phyloP scores from a whole-genome alignment of 1,139 yeast species.

The Taphrina deformans region DNA sequence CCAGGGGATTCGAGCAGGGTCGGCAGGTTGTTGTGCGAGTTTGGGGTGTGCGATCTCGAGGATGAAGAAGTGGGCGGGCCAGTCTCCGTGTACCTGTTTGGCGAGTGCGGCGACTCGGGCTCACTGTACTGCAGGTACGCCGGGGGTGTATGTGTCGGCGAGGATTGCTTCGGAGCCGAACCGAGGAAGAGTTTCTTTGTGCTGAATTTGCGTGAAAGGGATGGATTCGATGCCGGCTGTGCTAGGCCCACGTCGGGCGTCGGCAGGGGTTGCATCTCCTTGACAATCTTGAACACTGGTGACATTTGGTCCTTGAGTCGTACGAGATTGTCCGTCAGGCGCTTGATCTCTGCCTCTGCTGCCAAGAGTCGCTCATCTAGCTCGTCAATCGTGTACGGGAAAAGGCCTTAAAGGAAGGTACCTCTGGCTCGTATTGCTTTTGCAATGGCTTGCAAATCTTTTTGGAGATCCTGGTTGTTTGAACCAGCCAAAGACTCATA shows the following conservation, averaged over 20 bases:
- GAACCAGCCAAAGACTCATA: conserved; percentile 7
- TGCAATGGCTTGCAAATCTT: conserved; percentile 37
- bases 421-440: conserved; percentile 39
- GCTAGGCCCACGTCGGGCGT: conserved; percentile 44
- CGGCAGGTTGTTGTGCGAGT: conserved; percentile 11
- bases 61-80: background rate
- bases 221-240: conserved; percentile 7
- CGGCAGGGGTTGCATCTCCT: conserved; percentile 50
- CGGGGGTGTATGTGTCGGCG: conserved; percentile 29
- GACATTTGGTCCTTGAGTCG: conserved; percentile 48
- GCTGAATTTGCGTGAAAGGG: conserved; percentile 23
- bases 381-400: too few species aligned
- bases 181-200: conserved; percentile 33
- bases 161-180: conserved; percentile 20
- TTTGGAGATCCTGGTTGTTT: conserved; percentile 19
- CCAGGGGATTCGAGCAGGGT: background rate
- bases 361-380: conserved; percentile 46
- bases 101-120: conserved; percentile 28
- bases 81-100: background rate
- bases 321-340: conserved; percentile 44
- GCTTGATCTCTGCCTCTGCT: conserved; percentile 46
- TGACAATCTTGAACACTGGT: conserved; percentile 48
- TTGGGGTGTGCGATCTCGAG: conserved; percentile 9
- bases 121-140: conserved; percentile 16
- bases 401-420: too few species aligned